Evolutionary conservation across 192 early-diverging fungal genomes (phyloP).

Genomic region (Umbelopsis sp.): DNA sequence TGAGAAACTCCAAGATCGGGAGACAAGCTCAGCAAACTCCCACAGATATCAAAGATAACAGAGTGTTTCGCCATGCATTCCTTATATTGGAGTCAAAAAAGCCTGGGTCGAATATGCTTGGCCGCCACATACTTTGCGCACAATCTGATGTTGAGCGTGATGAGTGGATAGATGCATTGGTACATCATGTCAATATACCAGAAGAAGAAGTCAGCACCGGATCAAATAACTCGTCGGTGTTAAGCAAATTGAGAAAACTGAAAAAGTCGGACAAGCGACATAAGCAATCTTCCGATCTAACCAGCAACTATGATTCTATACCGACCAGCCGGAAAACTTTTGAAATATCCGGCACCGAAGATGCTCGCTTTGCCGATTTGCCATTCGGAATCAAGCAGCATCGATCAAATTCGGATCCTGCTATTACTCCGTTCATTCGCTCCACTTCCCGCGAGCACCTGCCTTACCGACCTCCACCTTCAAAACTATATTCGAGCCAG

Average conservation of each 20-base stretch:
- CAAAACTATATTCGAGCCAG: background rate
- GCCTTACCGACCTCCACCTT: background rate
- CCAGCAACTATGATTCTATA: slow-evolving; percentile 4
- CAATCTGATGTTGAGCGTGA: slow-evolving; percentile 89
- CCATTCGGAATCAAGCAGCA: slow-evolving; percentile 10
- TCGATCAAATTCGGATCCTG: slow-evolving; percentile 11
- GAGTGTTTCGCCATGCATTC: slow-evolving; percentile 84
- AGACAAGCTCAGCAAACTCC: slow-evolving; percentile 43
- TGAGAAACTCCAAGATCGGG: slow-evolving; percentile 72
- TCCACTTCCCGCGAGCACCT: background rate
- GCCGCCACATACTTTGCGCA: slow-evolving; percentile 83
- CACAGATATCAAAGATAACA: slow-evolving; percentile 43
- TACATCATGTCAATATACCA: slow-evolving; percentile 41
- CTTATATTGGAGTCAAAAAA: slow-evolving; percentile 79
- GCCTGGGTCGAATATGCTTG: slow-evolving; percentile 59
- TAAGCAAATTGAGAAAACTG: slow-evolving; percentile 10
- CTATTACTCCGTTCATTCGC: background rate
- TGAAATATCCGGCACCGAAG: slow-evolving; percentile 7
- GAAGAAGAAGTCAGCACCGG: slow-evolving; percentile 20
- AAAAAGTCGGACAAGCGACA: slow-evolving; percentile 13
- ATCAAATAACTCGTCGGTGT: slow-evolving; percentile 19
- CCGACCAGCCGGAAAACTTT: slow-evolving; percentile 20
- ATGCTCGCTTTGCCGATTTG: slow-evolving; percentile 3
- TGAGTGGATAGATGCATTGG: slow-evolving; percentile 83
- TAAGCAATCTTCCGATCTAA: background rate